Evolutionary conservation across 768 basidiomycete genomes (phyloP).

Genomic region (Panaeolus cyanescens): DNA sequence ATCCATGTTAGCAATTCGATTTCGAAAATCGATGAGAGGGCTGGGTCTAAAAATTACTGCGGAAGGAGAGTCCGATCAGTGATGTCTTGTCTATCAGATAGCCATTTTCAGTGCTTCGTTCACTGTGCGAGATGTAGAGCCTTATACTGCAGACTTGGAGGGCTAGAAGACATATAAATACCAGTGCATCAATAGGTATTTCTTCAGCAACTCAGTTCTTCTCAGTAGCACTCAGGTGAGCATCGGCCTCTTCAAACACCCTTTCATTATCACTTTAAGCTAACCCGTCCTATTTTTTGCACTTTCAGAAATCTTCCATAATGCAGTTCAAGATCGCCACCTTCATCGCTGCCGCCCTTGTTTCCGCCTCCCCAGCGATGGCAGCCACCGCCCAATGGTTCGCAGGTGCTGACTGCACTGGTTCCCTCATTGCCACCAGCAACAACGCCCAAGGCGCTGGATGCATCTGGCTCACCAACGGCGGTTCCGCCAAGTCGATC

Average conservation of each 20-base stretch:
- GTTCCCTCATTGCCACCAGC: not conserved
- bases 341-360: constrained; percentile 12
- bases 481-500: constrained; percentile 16
- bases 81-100: too few relatives aligned
- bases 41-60: too few relatives aligned
- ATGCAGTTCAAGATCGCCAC: constrained; percentile 22
- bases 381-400: constrained; percentile 12
- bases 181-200: too few relatives aligned
- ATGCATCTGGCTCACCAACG: constrained; percentile 12
- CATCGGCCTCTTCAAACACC: too few relatives aligned
- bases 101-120: too few relatives aligned
- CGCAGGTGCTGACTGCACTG: constrained; percentile 9
- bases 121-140: too few relatives aligned
- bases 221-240: not conserved
- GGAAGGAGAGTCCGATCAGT: too few relatives aligned
- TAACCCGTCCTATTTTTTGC: too few relatives aligned
- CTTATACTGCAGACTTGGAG: not conserved
- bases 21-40: too few relatives aligned
- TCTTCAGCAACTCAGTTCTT: constrained; percentile 15
- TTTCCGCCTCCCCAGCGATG: constrained; percentile 15
- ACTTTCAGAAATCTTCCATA: not conserved
- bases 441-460: not conserved
- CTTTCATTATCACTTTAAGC: too few relatives aligned
- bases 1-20: too few relatives aligned
- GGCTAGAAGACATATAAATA: constrained; percentile 13